Base-by-base conservation (phyloP, 441 rosid genomes). In the Aleurites moluccanus region DNA sequence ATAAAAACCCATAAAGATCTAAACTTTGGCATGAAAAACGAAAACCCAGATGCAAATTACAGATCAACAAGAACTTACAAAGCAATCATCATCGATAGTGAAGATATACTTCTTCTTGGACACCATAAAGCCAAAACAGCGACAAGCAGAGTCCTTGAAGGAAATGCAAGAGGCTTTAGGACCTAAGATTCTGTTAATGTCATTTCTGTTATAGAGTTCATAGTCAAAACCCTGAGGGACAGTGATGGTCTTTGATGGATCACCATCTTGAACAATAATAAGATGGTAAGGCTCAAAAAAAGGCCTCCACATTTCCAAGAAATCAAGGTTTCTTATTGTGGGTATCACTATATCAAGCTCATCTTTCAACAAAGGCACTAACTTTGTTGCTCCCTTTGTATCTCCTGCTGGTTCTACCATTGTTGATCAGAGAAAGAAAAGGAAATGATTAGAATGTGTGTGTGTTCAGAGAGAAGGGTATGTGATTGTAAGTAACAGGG, bases 251-350 rank as follows among this genome's bases (percentile, higher is more conserved):
- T 90, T 94, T 2, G 97, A 64, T 0, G 98, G 98, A 69, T 94
- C 98, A 60, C 98, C 98, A 75, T 94, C 98, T 70, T 94, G 98
- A 69, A 94, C 96, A 77, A 94, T 94, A 85, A 94, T 94, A 70
- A 94, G 84, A 83, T 94, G 98, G 83, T 94, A 94, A 2, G 91
- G 97, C 88, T 94, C 83, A 47, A 94, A 90, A 79, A 92, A 94
- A 0, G 98, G 98, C 86, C 98, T 88, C 98, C 98, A 94, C 94
- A 87, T 89, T 86, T 92, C 98, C 64, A 94, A 90, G 83, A 94
- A 94, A 74, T 94, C 98, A n/a, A 94, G 87, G 85, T 94, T 92
- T 28, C 98, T 78, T 74, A 91, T 93, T 0, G 98, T 93, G 10
- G 97, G 98, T 18, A 93, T 93, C 5, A 93, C 96, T 25, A 93